Base-by-base conservation (phyloP, 495 filamentous ascomycete genomes). In the Astrocystis sublimbata region DNA sequence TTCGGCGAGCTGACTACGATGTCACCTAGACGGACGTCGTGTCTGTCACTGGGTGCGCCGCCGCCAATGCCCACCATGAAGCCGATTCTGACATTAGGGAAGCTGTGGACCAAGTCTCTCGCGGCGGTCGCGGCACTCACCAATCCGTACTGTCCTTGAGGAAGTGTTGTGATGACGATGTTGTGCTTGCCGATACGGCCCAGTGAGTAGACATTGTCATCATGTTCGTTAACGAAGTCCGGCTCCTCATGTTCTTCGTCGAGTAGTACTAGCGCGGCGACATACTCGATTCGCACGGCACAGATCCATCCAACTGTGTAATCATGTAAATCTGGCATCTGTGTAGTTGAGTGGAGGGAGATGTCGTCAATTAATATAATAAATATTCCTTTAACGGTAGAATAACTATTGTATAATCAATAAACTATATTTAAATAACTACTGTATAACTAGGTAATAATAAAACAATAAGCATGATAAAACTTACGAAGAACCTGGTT, bases 301-400 rank as follows among this genome's bases (percentile, higher is more conserved):
- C 75, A 82, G 23, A 85, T 77, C 78, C 78, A 82, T 26, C 77
- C 82, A 7, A 86, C 73, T 1, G 72, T 78, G 59, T 83, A 86
- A 15, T 81, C 76, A 63, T 7, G 10, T 4, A 10, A 4, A 10
- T 24, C 12, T 45, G 42, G 42, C 42, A 45, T 45, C n/a, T n/a
- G n/a, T n/a, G n/a, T n/a, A n/a, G n/a, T n/a, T n/a, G n/a, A n/a
- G n/a, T n/a, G n/a, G n/a, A n/a, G n/a, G n/a, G n/a, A n/a, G n/a
- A n/a, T n/a, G n/a, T n/a, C n/a, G n/a, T n/a, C n/a, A n/a, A n/a
- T n/a, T n/a, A n/a, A n/a, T n/a, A n/a, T n/a, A n/a, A n/a, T n/a
- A n/a, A n/a, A n/a, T n/a, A n/a, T n/a, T n/a, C n/a, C n/a, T n/a
- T n/a, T n/a, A n/a, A n/a, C n/a, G n/a, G n/a, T n/a, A n/a, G n/a